Conservation (phyloP, 2,329 filamentous ascomycete species). For the Sarocladiaceae sp. region DNA sequence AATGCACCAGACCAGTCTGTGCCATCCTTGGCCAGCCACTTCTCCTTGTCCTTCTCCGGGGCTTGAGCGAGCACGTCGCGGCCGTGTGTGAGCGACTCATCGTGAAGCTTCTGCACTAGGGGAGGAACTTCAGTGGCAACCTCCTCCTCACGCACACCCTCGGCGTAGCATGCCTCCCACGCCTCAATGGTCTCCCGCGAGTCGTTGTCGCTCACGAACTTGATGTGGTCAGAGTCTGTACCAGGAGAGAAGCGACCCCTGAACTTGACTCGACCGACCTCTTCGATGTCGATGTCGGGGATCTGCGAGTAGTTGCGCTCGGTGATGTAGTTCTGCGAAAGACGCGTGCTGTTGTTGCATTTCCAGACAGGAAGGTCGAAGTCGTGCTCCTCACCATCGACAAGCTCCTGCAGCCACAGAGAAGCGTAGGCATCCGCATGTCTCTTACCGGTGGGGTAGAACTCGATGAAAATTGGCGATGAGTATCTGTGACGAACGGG, state of each 20-base stretch:
- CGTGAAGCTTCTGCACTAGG: conserved; percentile 68
- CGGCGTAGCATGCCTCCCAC: conserved; percentile 86
- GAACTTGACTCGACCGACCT: conserved; percentile 78
- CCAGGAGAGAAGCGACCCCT: conserved; percentile 79
- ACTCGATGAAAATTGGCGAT: conserved; percentile 83
- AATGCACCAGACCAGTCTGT: conserved; percentile 86
- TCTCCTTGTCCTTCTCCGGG: conserved; percentile 63
- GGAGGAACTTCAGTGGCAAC: conserved; percentile 70
- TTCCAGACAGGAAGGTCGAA: conserved; percentile 90
- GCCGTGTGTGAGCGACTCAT: conserved; percentile 70
- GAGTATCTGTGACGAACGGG: conserved; percentile 89
- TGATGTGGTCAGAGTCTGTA: conserved; percentile 78
- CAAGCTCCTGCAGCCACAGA: conserved; percentile 79
- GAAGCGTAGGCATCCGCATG: conserved; percentile 68
- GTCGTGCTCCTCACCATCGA: conserved; percentile 69
- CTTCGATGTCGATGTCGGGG: conserved; percentile 69
- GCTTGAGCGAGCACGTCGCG: conserved; percentile 74
- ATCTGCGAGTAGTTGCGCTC: conserved; percentile 64
- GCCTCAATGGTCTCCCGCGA: conserved; percentile 88
- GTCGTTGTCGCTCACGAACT: conserved; percentile 80
- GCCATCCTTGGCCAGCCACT: conserved; percentile 74
- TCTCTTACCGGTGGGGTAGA: conserved; percentile 64
- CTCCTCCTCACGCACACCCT: conserved; percentile 69
- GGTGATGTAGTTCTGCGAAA: conserved; percentile 90
- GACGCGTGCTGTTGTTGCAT: conserved; percentile 64